Evolutionary conservation across 805 yeast species (phyloP).

Genomic region (Nakazawaea molendinolei): DNA sequence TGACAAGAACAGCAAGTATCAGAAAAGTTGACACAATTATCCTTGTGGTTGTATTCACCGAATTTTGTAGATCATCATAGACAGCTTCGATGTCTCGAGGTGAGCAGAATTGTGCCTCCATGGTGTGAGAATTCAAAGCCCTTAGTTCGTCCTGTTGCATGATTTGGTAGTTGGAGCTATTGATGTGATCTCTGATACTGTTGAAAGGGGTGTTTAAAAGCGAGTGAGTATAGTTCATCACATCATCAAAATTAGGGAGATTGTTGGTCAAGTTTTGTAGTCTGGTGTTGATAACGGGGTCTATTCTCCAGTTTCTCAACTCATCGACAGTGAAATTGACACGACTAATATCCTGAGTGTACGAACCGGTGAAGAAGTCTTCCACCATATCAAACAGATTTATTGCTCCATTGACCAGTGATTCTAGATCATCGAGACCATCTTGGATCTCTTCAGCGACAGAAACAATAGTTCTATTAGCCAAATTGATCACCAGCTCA

Average conservation of each 20-base stretch:
- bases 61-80: conserved; percentile 8
- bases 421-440: conserved; percentile 57
- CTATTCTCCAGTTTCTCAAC: conserved; percentile 55
- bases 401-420: conserved; percentile 48
- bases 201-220: conserved; percentile 58
- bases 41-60: not conserved
- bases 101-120: not conserved
- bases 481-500: conserved; percentile 48
- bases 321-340: conserved; percentile 54
- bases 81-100: not conserved
- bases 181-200: conserved; percentile 33
- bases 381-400: conserved; percentile 46
- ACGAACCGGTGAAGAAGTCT: conserved; percentile 46
- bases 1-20: conserved; percentile 32
- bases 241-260: conserved; percentile 60
- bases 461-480: conserved; percentile 51
- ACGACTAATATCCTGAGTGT: conserved; percentile 27
- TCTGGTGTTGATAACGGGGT: conserved; percentile 53
- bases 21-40: conserved; percentile 20
- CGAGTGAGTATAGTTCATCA: conserved; percentile 50
- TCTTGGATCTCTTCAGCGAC: conserved; percentile 58
- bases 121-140: not conserved
- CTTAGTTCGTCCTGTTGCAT: conserved; percentile 2
- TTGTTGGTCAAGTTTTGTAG: conserved; percentile 43
- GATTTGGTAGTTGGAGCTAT: conserved; percentile 19